phyloP scores from a whole-genome alignment of 371 early-diverging fungal species.

The Mucor circinelloides region DNA sequence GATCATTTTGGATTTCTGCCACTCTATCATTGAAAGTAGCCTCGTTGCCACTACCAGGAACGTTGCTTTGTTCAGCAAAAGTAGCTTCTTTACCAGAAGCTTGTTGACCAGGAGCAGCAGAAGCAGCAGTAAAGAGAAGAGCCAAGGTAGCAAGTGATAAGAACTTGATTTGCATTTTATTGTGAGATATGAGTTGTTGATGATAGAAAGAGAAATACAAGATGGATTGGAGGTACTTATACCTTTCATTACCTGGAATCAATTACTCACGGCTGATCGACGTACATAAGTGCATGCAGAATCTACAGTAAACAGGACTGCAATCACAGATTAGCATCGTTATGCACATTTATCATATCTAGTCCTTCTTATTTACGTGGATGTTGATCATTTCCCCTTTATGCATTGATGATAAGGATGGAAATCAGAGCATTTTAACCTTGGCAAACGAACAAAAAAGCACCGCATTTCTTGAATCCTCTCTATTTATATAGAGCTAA shows the following conservation, averaged over 20 bases:
- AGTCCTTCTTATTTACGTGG: no score
- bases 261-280: not conserved
- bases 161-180: not conserved
- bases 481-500: no score
- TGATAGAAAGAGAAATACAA: not conserved
- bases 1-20: not conserved
- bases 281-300: not conserved
- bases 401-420: not conserved
- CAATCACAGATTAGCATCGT: not conserved
- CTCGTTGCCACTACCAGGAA: not conserved
- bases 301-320: not conserved
- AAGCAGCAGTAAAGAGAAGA: not conserved
- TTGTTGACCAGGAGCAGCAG: not conserved
- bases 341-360: not conserved
- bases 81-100: not conserved
- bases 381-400: not conserved
- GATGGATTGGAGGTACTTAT: not conserved
- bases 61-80: not conserved
- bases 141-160: not conserved
- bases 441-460: no score
- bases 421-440: no score
- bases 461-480: no score
- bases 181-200: not conserved
- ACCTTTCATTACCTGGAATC: not conserved
- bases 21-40: not conserved